These are phyloP conservation scores for Brachypodium distachyon DNA, from an alignment of 202 grass and related monocot genomes.

Conservation along the genomic window DNA sequence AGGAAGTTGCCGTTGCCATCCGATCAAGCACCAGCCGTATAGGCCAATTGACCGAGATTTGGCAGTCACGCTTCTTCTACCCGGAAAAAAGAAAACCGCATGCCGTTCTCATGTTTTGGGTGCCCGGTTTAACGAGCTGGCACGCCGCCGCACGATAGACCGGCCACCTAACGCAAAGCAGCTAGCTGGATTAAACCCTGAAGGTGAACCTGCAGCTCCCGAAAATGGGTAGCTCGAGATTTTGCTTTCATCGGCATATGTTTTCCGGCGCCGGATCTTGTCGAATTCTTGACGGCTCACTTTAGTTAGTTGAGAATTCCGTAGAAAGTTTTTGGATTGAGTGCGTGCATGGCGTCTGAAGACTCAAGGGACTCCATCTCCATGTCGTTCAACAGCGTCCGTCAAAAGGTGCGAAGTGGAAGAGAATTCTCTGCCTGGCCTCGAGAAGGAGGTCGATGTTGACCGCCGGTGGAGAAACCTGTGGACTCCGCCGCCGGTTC, in stretches of 20 bases:
- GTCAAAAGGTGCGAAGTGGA: not conserved
- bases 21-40: not conserved
- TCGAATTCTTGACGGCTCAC: not conserved
- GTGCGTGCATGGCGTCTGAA: not conserved
- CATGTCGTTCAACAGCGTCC: too few relatives aligned
- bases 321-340: not conserved
- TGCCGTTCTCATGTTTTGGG: constrained; percentile 20
- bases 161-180: not conserved
- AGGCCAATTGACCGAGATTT: constrained; percentile 1
- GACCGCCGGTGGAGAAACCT: not conserved
- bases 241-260: not conserved
- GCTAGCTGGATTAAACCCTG: too few relatives aligned
- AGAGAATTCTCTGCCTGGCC: not conserved
- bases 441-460: not conserved
- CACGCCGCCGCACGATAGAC: constrained; percentile 1
- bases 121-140: not conserved
- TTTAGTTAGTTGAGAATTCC: not conserved
- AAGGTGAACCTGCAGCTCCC: not conserved
- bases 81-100: not conserved
- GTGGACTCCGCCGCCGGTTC: not conserved
- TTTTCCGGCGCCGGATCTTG: not conserved
- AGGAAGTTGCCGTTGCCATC: not conserved
- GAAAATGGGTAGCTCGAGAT: not conserved
- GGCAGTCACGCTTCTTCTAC: not conserved
- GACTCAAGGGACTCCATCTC: too few relatives aligned